Evolutionary conservation across 768 basidiomycete species (phyloP), one percentile per base, ranked within the genome.

Genomic region (Tulasnella sp.): DNA sequence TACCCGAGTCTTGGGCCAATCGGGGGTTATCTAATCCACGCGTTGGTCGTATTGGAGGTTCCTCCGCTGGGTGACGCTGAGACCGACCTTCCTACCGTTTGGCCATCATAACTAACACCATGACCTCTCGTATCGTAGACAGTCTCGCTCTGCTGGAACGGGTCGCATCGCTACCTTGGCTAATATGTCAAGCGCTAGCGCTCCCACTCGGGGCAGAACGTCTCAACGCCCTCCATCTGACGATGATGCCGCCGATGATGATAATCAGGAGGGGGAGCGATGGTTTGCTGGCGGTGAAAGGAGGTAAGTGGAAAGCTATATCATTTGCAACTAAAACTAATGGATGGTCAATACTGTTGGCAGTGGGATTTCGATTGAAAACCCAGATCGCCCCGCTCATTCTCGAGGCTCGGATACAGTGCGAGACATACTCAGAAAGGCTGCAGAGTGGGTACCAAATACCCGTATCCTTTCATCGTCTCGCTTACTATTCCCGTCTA

Each of bases 251-350:
- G 84, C 85, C 19, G 81, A 83, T 1, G 75, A 76, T 17, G 77
- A 52, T 47, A 35, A 72, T 41, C 70, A 73, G 64, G 77, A 80
- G 63, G 78, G 77, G 5, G 87, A 92, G 76, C 89, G 84, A 75
- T 92, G 89, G 85, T 98, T 93, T 80, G 90, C 96, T 3, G 96
- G 96, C n/a, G 96, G 96, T 0, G 96, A 96, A 79, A 83, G 92
- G 77, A 95, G 94, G 95, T 92, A 39, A 66, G 77, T 68, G 7
- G 17, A 17, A 12, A 34, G 16, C 26, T 39, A 34, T n/a, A 7
- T 36, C 1, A 41, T 37, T 78, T 67, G 32, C 5, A 17, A 22
- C 12, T 9, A 26, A 8, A 36, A 59, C 19, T 26, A 6, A 32
- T 26, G 7, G 34, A 17, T 4, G 19, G 66, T 41, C n/a, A n/a